phyloP scores from a whole-genome alignment of 108 stramenopile species.

The Pseudonitzschia multistriata region DNA sequence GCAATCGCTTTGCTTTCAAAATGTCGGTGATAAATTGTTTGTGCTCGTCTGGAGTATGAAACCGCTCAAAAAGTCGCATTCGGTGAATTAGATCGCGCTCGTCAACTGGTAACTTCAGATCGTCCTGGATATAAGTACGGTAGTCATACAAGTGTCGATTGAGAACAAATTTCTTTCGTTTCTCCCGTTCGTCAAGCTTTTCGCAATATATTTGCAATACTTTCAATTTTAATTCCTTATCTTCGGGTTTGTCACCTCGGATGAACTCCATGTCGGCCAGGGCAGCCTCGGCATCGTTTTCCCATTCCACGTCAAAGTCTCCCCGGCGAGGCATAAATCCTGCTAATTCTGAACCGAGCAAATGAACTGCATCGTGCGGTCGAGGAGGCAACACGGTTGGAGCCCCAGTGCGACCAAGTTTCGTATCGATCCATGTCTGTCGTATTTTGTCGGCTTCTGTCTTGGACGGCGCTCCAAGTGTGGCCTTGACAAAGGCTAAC shows the following conservation, averaged over 20 bases:
- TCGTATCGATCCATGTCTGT: slow-evolving; percentile 68
- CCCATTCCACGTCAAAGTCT: slow-evolving; percentile 96
- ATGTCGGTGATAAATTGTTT: slow-evolving; percentile 80
- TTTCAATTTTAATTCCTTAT: slow-evolving; percentile 82
- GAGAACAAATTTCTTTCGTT: slow-evolving; percentile 80
- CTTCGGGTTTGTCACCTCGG: slow-evolving; percentile 70
- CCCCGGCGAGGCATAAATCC: slow-evolving; percentile 94
- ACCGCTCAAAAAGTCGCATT: slow-evolving; percentile 90
- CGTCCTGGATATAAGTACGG: slow-evolving; percentile 64
- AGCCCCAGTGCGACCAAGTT: slow-evolving; percentile 46
- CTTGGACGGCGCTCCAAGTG: slow-evolving; percentile 31
- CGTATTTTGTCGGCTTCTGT: slow-evolving; percentile 61
- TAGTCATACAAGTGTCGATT: slow-evolving; percentile 80
- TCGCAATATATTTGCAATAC: slow-evolving; percentile 87
- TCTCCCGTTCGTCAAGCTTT: slow-evolving; percentile 87
- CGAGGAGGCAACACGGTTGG: slow-evolving; percentile 80
- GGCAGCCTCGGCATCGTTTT: slow-evolving; percentile 91
- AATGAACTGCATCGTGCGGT: slow-evolving; percentile 58
- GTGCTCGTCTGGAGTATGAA: slow-evolving; percentile 86
- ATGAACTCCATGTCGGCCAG: slow-evolving; percentile 93
- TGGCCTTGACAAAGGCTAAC: slow-evolving; percentile 63
- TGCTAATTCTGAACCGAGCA: slow-evolving; percentile 78
- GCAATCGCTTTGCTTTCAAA: slow-evolving; percentile 76
- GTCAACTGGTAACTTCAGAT: slow-evolving; percentile 66
- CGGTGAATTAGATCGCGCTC: slow-evolving; percentile 89